phyloP scores from a whole-genome alignment of 75 land plant genomes.

The Chamaecyparis obtusa region DNA sequence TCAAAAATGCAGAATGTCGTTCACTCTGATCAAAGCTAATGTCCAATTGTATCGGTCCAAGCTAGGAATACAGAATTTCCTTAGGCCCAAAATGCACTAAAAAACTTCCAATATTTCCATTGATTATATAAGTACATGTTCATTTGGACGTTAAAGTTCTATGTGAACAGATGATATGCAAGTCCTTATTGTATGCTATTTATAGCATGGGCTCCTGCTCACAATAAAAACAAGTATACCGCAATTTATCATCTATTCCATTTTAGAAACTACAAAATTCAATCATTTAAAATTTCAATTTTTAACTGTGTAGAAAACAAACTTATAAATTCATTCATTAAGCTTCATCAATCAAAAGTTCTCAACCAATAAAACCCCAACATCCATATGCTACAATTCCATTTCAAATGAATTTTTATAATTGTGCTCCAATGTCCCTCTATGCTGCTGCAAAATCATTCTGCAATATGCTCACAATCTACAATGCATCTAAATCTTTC shows the following conservation, averaged over 20 bases:
- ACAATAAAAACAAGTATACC: background rate
- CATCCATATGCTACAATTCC: background rate
- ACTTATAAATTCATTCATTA: background rate
- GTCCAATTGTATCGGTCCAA: background rate
- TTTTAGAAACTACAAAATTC: background rate
- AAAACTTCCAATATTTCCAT: background rate
- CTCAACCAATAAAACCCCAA: background rate
- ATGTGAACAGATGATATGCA: background rate
- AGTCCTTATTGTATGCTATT: background rate
- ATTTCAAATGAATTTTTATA: background rate
- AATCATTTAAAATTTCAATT: background rate
- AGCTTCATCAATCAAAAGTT: background rate
- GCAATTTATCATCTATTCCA: background rate
- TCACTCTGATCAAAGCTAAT: background rate
- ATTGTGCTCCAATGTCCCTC: background rate
- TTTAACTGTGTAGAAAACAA: background rate
- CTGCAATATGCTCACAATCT: background rate
- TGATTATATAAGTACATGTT: background rate
- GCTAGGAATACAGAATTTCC: background rate
- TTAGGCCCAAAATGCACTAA: background rate
- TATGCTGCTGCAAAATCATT: background rate
- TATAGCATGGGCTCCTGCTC: background rate
- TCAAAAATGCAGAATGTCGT: background rate
- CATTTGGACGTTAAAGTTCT: background rate
- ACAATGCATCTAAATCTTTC: background rate